phyloP scores from a whole-genome alignment of 129 eudicot genomes.

The Pseudognaphalium luteoalbum region DNA sequence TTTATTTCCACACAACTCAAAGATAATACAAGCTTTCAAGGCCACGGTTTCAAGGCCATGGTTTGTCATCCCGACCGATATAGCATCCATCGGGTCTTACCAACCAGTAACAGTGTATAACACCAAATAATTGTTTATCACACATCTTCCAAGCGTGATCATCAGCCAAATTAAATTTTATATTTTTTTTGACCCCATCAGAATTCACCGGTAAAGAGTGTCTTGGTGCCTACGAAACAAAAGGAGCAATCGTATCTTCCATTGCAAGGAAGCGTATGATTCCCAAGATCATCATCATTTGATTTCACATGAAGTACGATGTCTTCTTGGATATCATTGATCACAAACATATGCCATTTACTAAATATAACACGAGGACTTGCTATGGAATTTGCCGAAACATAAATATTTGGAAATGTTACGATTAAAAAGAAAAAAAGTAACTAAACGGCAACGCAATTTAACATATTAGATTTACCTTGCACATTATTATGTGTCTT shows the following conservation, averaged over 20 bases:
- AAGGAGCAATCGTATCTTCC: slow-evolving; percentile 23
- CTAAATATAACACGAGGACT: slow-evolving; percentile 7
- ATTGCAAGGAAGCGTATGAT: slow-evolving; percentile 12
- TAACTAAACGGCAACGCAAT: neutral
- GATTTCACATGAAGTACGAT: slow-evolving; percentile 25
- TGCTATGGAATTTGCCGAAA: neutral
- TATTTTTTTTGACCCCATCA: slow-evolving; percentile 25
- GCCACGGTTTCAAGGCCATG: slow-evolving; percentile 25
- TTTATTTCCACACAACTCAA: neutral
- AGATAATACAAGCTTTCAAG: slow-evolving; percentile 12
- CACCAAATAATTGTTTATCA: neutral
- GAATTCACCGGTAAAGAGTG: slow-evolving; percentile 7
- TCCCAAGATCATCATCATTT: slow-evolving; percentile 19
- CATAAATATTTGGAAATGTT: neutral
- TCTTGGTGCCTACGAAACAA: neutral
- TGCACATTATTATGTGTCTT: neutral
- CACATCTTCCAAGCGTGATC: neutral
- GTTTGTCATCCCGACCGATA: neutral
- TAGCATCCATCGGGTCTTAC: slow-evolving; percentile 30
- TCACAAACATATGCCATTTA: slow-evolving; percentile 23
- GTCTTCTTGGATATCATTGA: slow-evolving; percentile 20
- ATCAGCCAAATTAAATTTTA: slow-evolving; percentile 15
- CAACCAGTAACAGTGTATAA: slow-evolving; percentile 30
- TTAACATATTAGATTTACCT: neutral
- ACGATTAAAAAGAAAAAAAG: neutral